Percentiles rank a stretch among this genome's conserved stretches.
These are phyloP conservation scores for Glycyrrhiza uralensis DNA, from an alignment of 306 rosid species.

Conservation along the genomic window DNA sequence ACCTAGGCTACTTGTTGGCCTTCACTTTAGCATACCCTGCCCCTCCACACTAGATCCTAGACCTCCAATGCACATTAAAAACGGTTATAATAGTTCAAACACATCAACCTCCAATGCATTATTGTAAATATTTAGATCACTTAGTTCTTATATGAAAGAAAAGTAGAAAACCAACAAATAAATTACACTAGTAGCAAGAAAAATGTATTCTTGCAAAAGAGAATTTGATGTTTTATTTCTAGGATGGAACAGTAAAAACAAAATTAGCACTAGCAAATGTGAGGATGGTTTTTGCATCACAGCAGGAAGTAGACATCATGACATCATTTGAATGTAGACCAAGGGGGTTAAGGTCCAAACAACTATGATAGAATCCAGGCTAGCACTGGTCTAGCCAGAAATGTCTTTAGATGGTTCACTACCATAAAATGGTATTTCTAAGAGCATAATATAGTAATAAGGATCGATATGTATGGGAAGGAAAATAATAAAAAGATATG, in stretches of 20 bases:
- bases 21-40: not conserved
- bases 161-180: slow-evolving; percentile 1
- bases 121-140: not conserved
- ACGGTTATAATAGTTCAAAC: not conserved
- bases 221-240: not conserved
- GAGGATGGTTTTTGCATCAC: slow-evolving; percentile 13
- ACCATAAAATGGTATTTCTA: not conserved
- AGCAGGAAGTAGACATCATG: not conserved
- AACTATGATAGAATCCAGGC: slow-evolving; percentile 11
- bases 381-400: not conserved
- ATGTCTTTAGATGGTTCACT: not conserved
- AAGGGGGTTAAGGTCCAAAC: slow-evolving; percentile 2
- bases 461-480: not conserved
- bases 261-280: not conserved
- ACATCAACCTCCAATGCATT: not conserved
- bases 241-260: slow-evolving; percentile 7
- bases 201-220: not conserved
- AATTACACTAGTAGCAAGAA: slow-evolving; percentile 5
- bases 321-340: not conserved
- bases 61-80: slow-evolving; percentile 2
- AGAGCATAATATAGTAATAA: not conserved
- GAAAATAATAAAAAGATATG: not conserved
- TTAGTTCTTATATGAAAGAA: not conserved
- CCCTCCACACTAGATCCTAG: not conserved
- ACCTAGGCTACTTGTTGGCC: not conserved